Base-by-base conservation (phyloP, 441 rosid genomes). In the Gossypium lobatum region DNA sequence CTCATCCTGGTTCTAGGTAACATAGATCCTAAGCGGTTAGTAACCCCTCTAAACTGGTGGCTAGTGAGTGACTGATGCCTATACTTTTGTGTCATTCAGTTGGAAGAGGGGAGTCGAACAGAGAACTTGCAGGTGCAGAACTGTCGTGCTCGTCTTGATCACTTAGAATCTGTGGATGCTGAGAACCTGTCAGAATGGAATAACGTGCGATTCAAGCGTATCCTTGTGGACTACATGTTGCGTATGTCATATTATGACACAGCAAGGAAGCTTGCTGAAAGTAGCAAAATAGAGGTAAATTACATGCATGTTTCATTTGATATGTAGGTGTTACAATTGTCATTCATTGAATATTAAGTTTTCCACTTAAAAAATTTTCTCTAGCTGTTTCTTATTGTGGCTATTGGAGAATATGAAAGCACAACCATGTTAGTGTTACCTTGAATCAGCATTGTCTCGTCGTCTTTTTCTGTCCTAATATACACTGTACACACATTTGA, bases 171-270 rank as follows among this genome's bases (percentile, higher is more conserved):
- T 1, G 93, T 80, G 4, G 88, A 88, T 82, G 84, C 80, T 9
- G 92, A 88, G 79, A 87, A 88, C 76, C 16, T 91, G 6, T 73
- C 85, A 1, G 98, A 89, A 48, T 94, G 96, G 97, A 88, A 79
- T 69, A 88, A 88, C 66, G 84, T 79, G 0, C 86, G 92, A 9
- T 14, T 91, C 81, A 92, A 94, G 75, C 83, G 98, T 50, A 91
- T 94, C 75, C 95, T 94, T 68, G 97, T 91, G 68, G 98, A 92
- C 65, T 94, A 92, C 73, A 89, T 94, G 98, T 77, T 94, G 75
- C 84, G 98, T 23, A 94, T 88, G 94, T 92, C 95, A 0, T 92
- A 94, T 70, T 87, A 83, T 57, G 92, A 92, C 23, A 89, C 91
- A 61, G 97, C 93, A 31, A 73, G 80, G 76, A 91, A 86, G 85